Evolutionary conservation across 1,284 basidiomycete genomes (phyloP).

Genomic region (Phaffia rhodozyma): DNA sequence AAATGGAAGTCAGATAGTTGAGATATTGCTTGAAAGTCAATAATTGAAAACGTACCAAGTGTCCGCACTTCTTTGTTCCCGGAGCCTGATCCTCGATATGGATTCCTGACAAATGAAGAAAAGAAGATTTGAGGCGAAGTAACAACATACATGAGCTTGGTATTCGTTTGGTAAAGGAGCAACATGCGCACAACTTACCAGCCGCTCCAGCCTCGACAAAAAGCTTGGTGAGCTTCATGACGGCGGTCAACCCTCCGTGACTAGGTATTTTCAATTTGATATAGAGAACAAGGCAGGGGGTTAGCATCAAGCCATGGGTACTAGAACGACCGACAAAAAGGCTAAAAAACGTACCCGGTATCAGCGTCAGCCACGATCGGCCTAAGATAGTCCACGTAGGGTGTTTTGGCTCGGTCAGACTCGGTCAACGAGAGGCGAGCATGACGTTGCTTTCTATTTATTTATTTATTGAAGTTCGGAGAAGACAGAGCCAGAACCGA

Average conservation of each 20-base stretch:
- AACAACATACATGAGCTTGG: too few relatives aligned
- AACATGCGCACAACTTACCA: constrained; percentile 26
- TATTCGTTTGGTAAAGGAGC: not conserved
- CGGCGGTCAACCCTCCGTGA: constrained; percentile 82
- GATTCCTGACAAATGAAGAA: constrained; percentile 32
- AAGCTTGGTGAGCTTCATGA: constrained; percentile 84
- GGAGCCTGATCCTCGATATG: constrained; percentile 70
- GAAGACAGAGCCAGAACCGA: not conserved
- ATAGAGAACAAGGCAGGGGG: not conserved
- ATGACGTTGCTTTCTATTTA: constrained; percentile 38
- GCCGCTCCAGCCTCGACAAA: constrained; percentile 64
- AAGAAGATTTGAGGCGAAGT: not conserved
- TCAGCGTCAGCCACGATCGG: constrained; percentile 92
- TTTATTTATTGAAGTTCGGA: too few relatives aligned
- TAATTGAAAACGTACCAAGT: constrained; percentile 54
- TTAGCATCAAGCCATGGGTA: not conserved
- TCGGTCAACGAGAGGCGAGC: constrained; percentile 51
- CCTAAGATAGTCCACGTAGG: constrained; percentile 66
- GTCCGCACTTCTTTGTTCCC: constrained; percentile 51
- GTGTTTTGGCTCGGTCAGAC: constrained; percentile 42
- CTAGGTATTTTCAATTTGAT: constrained; percentile 35
- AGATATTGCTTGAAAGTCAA: constrained; percentile 28
- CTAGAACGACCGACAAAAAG: not conserved
- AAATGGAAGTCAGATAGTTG: too few relatives aligned
- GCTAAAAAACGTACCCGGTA: constrained; percentile 55